These are phyloP conservation scores for Acanthamoeba culbertsoni DNA, from an alignment of 208 protist genomes.

Conservation along the genomic window DNA sequence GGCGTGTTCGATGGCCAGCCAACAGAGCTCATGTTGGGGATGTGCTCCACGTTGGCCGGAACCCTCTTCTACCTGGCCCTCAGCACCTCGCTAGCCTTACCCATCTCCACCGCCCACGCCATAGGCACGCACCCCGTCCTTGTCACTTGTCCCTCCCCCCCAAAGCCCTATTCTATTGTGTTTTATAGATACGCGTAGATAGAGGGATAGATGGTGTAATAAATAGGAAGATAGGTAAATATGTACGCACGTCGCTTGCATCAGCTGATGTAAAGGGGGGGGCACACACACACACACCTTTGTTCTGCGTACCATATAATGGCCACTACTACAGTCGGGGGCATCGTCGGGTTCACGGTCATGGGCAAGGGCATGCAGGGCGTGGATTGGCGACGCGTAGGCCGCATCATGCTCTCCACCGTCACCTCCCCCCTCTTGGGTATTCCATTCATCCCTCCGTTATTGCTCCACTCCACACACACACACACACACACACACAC, in stretches of 20 bases:
- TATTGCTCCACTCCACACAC: neutral
- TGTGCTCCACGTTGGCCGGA: neutral
- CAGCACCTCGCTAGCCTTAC: neutral
- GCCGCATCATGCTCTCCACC: neutral
- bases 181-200: no score
- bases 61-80: neutral
- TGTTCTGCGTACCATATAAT: neutral
- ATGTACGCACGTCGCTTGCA: no score
- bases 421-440: constrained; percentile 14
- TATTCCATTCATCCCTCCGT: neutral
- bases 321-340: neutral
- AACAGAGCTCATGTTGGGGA: neutral
- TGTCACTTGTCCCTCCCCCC: neutral
- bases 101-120: neutral
- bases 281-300: no score
- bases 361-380: neutral
- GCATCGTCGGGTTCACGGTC: constrained; percentile 61
- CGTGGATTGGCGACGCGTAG: neutral
- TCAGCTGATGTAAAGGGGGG: no score
- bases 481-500: no score
- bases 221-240: no score
- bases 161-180: no score
- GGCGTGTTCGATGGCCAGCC: constrained; percentile 3
- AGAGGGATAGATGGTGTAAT: no score
- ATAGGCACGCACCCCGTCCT: neutral